Evolutionary conservation across 2,329 filamentous ascomycete species (phyloP), one percentile per base, ranked within the genome.

Genomic region (Cryphonectria radicalis): DNA sequence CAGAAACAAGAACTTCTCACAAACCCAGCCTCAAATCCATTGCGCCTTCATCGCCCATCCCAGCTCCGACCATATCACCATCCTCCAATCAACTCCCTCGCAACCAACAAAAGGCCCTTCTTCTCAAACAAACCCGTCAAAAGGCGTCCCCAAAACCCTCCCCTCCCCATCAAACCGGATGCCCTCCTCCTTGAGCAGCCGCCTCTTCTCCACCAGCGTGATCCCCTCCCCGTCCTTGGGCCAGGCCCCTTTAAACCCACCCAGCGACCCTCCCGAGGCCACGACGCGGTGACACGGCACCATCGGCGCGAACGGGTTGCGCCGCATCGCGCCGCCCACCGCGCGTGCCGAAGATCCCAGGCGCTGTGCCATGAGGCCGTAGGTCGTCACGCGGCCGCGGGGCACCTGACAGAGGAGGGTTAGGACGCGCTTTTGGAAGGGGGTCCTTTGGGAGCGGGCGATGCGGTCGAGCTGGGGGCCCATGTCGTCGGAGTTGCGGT

Each of bases 241-340:
- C 84, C 89, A 90, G 74, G 88, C 86, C 3, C 91, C 91, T 80
- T 90, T 89, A 83, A 93, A 93, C 0, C 91, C 91, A 59, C 92
- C 92, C 32, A 94, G 80, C n/a, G 85, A 84, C 17, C 92, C 91
- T 67, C 90, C 91, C 57, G 89, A 91, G 7, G 92, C 92, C 63
- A 97, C 88, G 32, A 95, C 91, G 13, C 94, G 87, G 80, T 97
- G 93, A 73, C 93, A 97, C 1, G 93, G 94, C 5, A 95, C 91
- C 46, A 89, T 86, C 0, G 94, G 93, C 19, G 94, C 93, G 76
- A 95, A 97, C 0, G 93, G 93, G 78, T 97, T 97, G 13, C 87
- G 84, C 25, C 92, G 87, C 77, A 97, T 84, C 1, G 93, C 93
- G 72, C 92, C 93, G 22, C 93, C 93, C 6, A 96, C 89, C 0